Base-by-base conservation (phyloP, 129 eudicot species). In the Arctium minus region DNA sequence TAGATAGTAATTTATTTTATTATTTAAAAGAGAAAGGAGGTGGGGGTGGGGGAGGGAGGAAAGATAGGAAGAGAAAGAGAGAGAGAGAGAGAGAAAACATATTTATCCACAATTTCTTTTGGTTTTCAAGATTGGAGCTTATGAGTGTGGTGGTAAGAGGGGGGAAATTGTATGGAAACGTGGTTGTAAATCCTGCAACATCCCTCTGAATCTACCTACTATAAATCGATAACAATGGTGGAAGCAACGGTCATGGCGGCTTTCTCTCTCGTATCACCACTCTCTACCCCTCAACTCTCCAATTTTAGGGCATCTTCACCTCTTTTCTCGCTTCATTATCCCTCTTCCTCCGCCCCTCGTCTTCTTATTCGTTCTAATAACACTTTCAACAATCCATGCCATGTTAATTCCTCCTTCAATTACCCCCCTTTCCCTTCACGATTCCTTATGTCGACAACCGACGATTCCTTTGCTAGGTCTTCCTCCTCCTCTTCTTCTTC, bases 181-280 rank as follows among this genome's bases (percentile, higher is more conserved):
- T 72, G 77, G 32, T 27, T 73, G 56, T 15, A 72, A 36, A 39
- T 72, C 27, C 67, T 56, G 67, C 18, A 56, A 35, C 18, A 36
- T 73, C 77, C 77, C 5, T 13, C 64, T 60, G 30, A 60, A 60
- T 60, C 68, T 22, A 12, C 31, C n/a, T 73, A 15, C 9, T 32
- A 72, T 36, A 15, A 33, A 44, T 8, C 8, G 22, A 37, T 1
- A 46, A 37, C 31, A 37, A 73, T 81, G 79, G 84, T 62, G 73
- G 79, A 80, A 72, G 8, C 78, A 12, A 80, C 78, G 78, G 30
- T 36, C 44, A 53, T 56, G 86, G 62, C 81, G 53, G 81, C 81
- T 69, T 36, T 76, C 70, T 83, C 81, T 83, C 81, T 83, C 72
- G 62, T 56, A 46, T 76, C 86, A 48, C 81, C 71, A 12, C 65